Evolutionary conservation across 805 yeast species (phyloP), one percentile per base, ranked within the genome.

Genomic region (Spathaspora hagerdaliae): DNA sequence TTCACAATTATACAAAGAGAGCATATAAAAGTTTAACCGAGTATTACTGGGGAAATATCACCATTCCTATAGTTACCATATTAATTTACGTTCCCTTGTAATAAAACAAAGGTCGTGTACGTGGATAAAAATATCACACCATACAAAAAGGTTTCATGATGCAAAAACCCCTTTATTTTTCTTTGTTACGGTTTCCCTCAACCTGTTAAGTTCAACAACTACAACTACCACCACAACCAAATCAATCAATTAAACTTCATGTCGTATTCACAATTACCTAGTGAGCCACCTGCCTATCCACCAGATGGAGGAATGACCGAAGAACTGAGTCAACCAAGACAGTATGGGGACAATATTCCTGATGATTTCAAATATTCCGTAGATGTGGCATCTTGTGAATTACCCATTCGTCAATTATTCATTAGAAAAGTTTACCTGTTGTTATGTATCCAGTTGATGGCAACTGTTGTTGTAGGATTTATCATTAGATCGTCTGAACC

Each of bases 291-390:
- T 13, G 43, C 44, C 2, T 43, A 43, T 31, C 44, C 45, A 14
- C 41, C 47, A 14, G 35, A 42, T 10, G 44, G 36, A 12, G 34
- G 13, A 3, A 35, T 14, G 5, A 39, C 29, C 8, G 44, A 27
- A 34, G 41, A 31, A 12, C 27, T 15, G 35, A 36, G 27, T 29
- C 31, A 26, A 13, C 62, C 66, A 13, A 53, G 71, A 44, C 42
- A 44, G 9, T 64, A 50, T 7, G 72, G 63, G 8, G 71, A 66
- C 49, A 63, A 66, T 50, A 57, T 77, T 39, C 83, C 85, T 4
- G 86, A 88, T 54, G 96, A 87, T 64, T 89, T 88, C 78, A 89
- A 88, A 61, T 87, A 83, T 63, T 79, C 85, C 32, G 85, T 85
- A 6, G 76, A 78, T 43, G 95, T 89, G 24, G 79, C 89, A 3